Percentiles rank a stretch among this genome's conserved stretches.
Evolutionary conservation across 176 grass and related monocot species (phyloP).

Genomic region (Rhynchospora tenuis): DNA sequence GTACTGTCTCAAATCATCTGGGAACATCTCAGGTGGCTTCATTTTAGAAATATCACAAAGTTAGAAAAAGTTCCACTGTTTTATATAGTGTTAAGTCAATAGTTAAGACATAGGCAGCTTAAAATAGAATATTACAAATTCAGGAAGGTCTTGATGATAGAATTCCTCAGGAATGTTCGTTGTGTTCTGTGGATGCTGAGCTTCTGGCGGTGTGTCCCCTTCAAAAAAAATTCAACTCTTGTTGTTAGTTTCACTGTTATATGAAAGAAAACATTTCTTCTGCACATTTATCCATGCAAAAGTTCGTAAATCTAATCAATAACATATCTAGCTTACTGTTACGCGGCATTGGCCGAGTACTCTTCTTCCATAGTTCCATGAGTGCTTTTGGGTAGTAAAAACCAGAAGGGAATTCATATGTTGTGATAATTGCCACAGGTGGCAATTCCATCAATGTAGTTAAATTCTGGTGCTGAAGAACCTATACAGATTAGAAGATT

Average conservation of each 20-base stretch:
- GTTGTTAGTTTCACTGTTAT: conserved; percentile 7
- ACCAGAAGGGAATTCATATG: conserved; percentile 26
- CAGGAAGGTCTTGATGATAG: conserved; percentile 37
- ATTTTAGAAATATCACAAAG: conserved; percentile 20
- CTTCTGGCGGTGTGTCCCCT: conserved; percentile 35
- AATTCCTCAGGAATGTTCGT: conserved; percentile 29
- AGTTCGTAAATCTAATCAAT: background rate
- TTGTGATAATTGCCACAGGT: conserved; percentile 42
- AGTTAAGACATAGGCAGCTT: background rate
- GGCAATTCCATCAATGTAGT: conserved; percentile 60
- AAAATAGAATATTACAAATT: conserved; percentile 23
- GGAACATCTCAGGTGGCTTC: conserved; percentile 51
- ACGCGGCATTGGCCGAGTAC: conserved; percentile 21
- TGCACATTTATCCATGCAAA: background rate
- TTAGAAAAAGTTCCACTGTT: conserved; percentile 5
- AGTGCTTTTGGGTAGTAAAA: conserved; percentile 67
- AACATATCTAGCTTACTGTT: background rate
- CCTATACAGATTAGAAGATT: background rate
- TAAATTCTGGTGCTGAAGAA: background rate
- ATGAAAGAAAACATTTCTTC: background rate
- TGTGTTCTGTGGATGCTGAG: conserved; percentile 34
- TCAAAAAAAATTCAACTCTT: conserved; percentile 20
- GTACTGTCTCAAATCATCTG: conserved; percentile 28
- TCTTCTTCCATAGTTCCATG: conserved; percentile 60
- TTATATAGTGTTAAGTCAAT: conserved; percentile 13